Conservation (phyloP, 2,329 filamentous ascomycete species). For the Hymenoscyphus occultus region DNA sequence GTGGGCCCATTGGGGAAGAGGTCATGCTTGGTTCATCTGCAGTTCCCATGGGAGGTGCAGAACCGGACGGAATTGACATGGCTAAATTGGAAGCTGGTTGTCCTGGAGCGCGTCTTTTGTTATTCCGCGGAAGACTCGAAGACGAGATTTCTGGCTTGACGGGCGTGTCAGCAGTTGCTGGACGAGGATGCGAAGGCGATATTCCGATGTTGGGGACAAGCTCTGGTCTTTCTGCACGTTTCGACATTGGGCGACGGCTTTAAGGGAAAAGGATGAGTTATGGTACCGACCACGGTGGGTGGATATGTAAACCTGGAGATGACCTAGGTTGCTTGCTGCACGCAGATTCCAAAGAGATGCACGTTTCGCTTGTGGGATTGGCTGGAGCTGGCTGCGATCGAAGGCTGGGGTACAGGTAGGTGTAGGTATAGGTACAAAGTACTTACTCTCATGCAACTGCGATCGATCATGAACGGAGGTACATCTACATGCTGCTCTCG, state of each 20-base stretch:
- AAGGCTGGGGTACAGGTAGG: conserved; percentile 32
- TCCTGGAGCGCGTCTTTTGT: conserved; percentile 31
- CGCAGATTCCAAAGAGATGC: conserved; percentile 21
- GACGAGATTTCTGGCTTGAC: conserved; percentile 26
- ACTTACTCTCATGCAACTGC: conserved; percentile 33
- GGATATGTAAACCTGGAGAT: conserved; percentile 13
- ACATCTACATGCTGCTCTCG: conserved; percentile 30
- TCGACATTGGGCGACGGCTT: conserved; percentile 32
- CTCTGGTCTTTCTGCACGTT: conserved; percentile 31
- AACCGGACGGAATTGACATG: conserved; percentile 29
- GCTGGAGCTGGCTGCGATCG: conserved; percentile 24
- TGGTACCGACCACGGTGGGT: conserved; percentile 12
- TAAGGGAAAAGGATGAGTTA: conserved; percentile 15
- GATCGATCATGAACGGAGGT: conserved; percentile 26
- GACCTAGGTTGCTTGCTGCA: conserved; percentile 23
- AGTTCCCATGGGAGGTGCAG: conserved; percentile 14
- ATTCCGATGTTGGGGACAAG: conserved; percentile 25
- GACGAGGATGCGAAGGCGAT: conserved; percentile 25
- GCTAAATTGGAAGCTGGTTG: conserved; percentile 15
- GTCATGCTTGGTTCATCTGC: conserved; percentile 29
- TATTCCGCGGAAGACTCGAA: conserved; percentile 27
- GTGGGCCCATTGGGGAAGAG: conserved; percentile 43
- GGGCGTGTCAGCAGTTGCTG: conserved; percentile 25
- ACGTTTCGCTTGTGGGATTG: conserved; percentile 29
- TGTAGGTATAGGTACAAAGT: conserved; percentile 29